Base-by-base conservation (phyloP, 2,329 filamentous ascomycete genomes). In the Furcasterigmium sp. region DNA sequence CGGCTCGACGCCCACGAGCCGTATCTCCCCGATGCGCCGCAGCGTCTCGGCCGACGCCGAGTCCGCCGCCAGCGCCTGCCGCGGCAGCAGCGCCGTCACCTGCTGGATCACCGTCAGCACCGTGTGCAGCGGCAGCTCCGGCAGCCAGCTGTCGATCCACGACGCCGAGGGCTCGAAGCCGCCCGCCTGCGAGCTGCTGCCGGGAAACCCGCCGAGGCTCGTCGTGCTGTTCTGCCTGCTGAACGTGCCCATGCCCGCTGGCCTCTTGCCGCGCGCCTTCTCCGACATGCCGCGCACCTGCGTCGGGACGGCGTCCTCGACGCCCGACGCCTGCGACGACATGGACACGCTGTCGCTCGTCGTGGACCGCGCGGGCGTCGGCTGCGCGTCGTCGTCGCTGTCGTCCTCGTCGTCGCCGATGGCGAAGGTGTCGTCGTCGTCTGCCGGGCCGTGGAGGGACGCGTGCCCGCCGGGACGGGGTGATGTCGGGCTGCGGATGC, bases 71-170 rank as follows among this genome's bases (percentile, higher is more conserved):
- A 72, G 49, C 63, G 76, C 64, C 63, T 75, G 63, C 13, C 73
- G 56, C 53, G 82, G 63, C 63, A 90, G 59, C 17, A 82, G 60
- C 9, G 71, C 75, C 9, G 73, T 70, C 6, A 84, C 62, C 56
- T 85, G 82, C 51, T 82, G 76, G 43, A 94, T 88, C 10, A 93
- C 67, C 5, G 82, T 86, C 20, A 96, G 71, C 38, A 89, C 82
- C 1, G 90, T 94, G 63, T 96, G 91, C 2, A 97, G 76, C 2
- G 91, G 90, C 23, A 96, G 72, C 55, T 94, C 87, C 1, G 88
- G 86, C n/a, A 96, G 78, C 91, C 91, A 97, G 43, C 80, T 85
- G 53, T 96, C 90, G 51, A 97, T 87, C 91, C 93, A 97, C 44
- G 81, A 72, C 7, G 84, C 69, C 5, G 88, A 87, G 4, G 91